Percentiles rank a stretch among this genome's conserved stretches.
Evolutionary conservation across 1,284 basidiomycete species (phyloP).

Genomic region (Tranzscheliella williamsii): DNA sequence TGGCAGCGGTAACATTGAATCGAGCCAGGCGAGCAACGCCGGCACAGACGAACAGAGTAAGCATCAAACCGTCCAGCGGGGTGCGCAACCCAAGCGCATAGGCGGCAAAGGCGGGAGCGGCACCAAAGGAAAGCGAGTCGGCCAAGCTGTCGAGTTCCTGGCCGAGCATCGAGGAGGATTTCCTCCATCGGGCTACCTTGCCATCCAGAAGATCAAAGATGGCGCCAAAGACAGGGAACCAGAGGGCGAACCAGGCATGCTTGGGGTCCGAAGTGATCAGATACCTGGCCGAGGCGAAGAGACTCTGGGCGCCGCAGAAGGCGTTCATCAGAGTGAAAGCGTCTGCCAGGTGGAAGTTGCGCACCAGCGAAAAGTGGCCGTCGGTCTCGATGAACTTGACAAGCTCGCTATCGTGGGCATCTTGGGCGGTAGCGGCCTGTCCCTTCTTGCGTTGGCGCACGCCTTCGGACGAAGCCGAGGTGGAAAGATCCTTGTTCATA

Average conservation of each 20-base stretch:
- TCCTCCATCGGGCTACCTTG: constrained; percentile 95
- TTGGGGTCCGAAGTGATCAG: constrained; percentile 76
- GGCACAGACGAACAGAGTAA: constrained; percentile 90
- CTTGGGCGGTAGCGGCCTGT: not conserved
- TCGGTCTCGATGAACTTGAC: constrained; percentile 57
- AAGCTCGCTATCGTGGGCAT: constrained; percentile 27
- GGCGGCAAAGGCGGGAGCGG: constrained; percentile 88
- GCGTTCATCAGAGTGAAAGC: constrained; percentile 99
- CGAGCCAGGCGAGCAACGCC: constrained; percentile 93
- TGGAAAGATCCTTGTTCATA: constrained; percentile 31
- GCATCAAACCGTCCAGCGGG: constrained; percentile 80
- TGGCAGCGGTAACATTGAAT: constrained; percentile 96
- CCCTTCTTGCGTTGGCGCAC: constrained; percentile 23
- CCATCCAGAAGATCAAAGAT: constrained; percentile 98
- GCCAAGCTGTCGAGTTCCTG: constrained; percentile 97
- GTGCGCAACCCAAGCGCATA: constrained; percentile 88
- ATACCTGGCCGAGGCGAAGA: constrained; percentile 90
- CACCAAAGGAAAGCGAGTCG: constrained; percentile 97
- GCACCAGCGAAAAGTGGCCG: constrained; percentile 59
- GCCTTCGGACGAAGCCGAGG: constrained; percentile 1
- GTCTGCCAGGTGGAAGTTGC: constrained; percentile 97
- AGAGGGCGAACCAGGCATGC: constrained; percentile 70
- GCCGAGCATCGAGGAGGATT: constrained; percentile 91
- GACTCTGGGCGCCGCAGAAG: constrained; percentile 92
- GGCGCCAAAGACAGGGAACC: constrained; percentile 88